These are phyloP conservation scores for Puccinia triticina DNA, from an alignment of 1,284 basidiomycete species.

Conservation along the genomic window DNA sequence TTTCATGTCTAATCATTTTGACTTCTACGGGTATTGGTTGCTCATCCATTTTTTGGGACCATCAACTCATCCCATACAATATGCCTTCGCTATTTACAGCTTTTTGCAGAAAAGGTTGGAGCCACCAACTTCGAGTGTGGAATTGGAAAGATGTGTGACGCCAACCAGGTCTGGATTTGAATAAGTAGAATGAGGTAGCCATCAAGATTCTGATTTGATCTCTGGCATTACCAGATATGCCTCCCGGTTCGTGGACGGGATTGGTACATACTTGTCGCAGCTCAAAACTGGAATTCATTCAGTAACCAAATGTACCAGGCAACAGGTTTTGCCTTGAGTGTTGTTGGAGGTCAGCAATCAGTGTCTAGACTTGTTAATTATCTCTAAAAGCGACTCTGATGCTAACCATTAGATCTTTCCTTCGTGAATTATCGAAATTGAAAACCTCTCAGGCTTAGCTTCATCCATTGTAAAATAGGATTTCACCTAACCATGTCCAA, in stretches of 20 bases:
- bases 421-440: not conserved
- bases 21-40: no score
- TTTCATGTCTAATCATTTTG: no score
- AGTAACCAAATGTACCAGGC: conserved; percentile 40
- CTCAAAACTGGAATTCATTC: conserved; percentile 51
- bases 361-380: not conserved
- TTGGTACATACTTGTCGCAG: conserved; percentile 50
- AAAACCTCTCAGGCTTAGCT: conserved; percentile 22
- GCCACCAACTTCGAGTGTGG: conserved; percentile 45
- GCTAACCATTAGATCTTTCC: no score
- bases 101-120: conserved; percentile 37
- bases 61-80: no score
- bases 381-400: no score
- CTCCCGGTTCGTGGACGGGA: conserved; percentile 45
- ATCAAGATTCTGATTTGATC: not conserved
- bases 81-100: conserved; percentile 14
- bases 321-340: conserved; percentile 31
- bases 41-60: not conserved
- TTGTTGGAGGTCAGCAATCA: conserved; percentile 27
- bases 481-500: not conserved
- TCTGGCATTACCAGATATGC: conserved; percentile 34
- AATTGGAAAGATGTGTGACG: conserved; percentile 43
- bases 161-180: conserved; percentile 14
- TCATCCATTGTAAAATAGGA: conserved; percentile 36
- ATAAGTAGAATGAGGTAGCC: not conserved